phyloP scores from a whole-genome alignment of 352 stramenopile genomes.

The Phytophthora megakarya region DNA sequence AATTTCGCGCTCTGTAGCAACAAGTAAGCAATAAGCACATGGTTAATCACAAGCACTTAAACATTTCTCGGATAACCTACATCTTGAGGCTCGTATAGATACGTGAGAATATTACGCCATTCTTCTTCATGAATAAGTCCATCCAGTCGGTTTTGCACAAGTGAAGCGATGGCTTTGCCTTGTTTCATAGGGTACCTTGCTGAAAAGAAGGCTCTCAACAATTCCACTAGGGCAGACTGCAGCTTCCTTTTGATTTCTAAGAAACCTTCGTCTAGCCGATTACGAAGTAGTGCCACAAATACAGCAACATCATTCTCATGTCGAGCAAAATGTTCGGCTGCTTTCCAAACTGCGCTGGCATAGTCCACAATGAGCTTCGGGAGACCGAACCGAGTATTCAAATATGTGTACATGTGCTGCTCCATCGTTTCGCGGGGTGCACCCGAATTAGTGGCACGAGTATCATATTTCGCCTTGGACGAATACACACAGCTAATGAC shows the following conservation, averaged over 20 bases:
- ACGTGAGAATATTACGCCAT: conserved; percentile 73
- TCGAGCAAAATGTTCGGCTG: conserved; percentile 47
- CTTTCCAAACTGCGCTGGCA: conserved; percentile 83
- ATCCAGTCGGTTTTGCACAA: conserved; percentile 52
- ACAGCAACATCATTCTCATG: conserved; percentile 76
- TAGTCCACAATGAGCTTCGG: conserved; percentile 78
- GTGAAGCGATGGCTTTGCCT: conserved; percentile 50
- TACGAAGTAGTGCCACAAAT: conserved; percentile 78
- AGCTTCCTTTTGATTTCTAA: conserved; percentile 77
- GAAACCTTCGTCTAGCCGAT: conserved; percentile 86
- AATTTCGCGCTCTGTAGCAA: conserved; percentile 47
- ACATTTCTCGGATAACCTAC: conserved; percentile 35
- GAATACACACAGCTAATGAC: conserved; percentile 72
- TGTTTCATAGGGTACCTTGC: conserved; percentile 67
- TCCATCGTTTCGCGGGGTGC: conserved; percentile 83
- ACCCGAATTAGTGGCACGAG: conserved; percentile 38
- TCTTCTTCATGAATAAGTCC: conserved; percentile 61
- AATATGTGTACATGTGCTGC: conserved; percentile 90
- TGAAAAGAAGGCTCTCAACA: conserved; percentile 77
- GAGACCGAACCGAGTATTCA: conserved; percentile 88
- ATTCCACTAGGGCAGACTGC: conserved; percentile 69
- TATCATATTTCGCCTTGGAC: conserved; percentile 78
- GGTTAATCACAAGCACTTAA: not conserved
- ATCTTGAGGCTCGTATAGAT: conserved; percentile 78
- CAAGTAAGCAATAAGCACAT: not conserved